Evolutionary conservation across 768 basidiomycete species (phyloP).

Genomic region (Panaeolus cyanescens): DNA sequence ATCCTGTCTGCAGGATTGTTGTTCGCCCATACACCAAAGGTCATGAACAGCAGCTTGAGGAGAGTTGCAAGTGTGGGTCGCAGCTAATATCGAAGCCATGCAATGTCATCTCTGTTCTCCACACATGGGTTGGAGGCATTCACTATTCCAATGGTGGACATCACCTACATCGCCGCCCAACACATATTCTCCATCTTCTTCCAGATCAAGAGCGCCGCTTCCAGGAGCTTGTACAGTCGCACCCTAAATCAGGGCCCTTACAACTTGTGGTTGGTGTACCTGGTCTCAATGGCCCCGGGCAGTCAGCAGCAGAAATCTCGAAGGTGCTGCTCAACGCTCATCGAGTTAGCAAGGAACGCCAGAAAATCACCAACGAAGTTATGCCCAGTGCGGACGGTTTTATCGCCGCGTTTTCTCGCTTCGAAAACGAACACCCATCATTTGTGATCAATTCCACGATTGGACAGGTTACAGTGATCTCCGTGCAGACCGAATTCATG

Average conservation of each 20-base stretch:
- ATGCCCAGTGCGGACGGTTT: constrained; percentile 5
- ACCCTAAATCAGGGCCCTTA: constrained; percentile 15
- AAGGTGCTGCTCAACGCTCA: constrained; percentile 17
- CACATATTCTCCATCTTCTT: constrained; percentile 15
- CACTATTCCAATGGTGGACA: constrained; percentile 12
- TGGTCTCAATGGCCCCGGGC: constrained; percentile 19
- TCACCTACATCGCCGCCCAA: constrained; percentile 15
- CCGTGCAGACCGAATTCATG: constrained; percentile 30
- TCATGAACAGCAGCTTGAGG: constrained; percentile 4
- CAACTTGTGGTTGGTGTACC: constrained; percentile 20
- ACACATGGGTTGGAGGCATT: constrained; percentile 14
- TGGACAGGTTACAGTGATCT: constrained; percentile 24
- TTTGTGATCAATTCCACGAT: constrained; percentile 20
- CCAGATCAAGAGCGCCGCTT: constrained; percentile 10
- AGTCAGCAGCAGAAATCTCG: constrained; percentile 24
- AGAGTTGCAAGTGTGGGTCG: constrained; percentile 9
- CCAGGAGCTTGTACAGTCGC: constrained; percentile 8
- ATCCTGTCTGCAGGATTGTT: constrained; percentile 13
- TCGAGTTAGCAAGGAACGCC: constrained; percentile 21
- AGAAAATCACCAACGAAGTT: constrained; percentile 9
- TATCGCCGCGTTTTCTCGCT: constrained; percentile 10
- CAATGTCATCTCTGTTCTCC: constrained; percentile 4
- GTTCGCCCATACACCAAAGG: constrained; percentile 19
- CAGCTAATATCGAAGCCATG: background rate
- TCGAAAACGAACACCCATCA: constrained; percentile 15